Conservation (phyloP, 495 filamentous ascomycete species). For the Neurospora pannonica region DNA sequence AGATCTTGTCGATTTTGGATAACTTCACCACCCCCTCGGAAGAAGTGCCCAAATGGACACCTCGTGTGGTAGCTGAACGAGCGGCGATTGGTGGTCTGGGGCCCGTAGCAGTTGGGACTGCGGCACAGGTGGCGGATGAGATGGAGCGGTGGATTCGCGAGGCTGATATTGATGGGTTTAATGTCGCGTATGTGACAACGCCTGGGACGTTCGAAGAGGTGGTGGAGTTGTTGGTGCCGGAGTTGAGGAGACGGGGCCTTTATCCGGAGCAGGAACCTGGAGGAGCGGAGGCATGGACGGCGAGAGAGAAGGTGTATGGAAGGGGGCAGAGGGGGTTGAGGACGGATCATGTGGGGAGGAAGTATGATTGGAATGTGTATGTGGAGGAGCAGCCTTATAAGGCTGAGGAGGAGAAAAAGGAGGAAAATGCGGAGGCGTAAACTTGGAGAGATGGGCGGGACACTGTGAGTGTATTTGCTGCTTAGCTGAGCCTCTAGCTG, state of each 20-base stretch:
- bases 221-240: conserved; percentile 36
- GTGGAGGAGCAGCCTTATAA: conserved; percentile 37
- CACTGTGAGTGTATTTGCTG: background rate
- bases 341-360: conserved; percentile 43
- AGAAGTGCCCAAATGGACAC: conserved; percentile 44
- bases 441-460: background rate
- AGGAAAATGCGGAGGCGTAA: background rate
- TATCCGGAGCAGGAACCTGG: conserved; percentile 29
- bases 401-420: background rate
- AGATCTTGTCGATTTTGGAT: conserved; percentile 42
- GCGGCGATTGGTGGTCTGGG: conserved; percentile 49
- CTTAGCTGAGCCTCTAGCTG: background rate
- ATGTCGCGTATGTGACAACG: conserved; percentile 38
- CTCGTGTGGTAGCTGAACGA: conserved; percentile 44
- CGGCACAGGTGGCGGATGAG: conserved; percentile 48
- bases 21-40: conserved; percentile 41
- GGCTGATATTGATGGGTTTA: conserved; percentile 57
- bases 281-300: conserved; percentile 35
- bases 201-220: conserved; percentile 38
- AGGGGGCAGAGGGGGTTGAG: conserved; percentile 44
- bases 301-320: conserved; percentile 52
- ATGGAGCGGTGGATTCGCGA: conserved; percentile 53
- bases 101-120: conserved; percentile 44
- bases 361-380: conserved; percentile 51
- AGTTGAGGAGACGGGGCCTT: conserved; percentile 29